Evolutionary conservation across 2,329 filamentous ascomycete species (phyloP), one percentile per base, ranked within the genome.

Genomic region (Apiospora hydei): DNA sequence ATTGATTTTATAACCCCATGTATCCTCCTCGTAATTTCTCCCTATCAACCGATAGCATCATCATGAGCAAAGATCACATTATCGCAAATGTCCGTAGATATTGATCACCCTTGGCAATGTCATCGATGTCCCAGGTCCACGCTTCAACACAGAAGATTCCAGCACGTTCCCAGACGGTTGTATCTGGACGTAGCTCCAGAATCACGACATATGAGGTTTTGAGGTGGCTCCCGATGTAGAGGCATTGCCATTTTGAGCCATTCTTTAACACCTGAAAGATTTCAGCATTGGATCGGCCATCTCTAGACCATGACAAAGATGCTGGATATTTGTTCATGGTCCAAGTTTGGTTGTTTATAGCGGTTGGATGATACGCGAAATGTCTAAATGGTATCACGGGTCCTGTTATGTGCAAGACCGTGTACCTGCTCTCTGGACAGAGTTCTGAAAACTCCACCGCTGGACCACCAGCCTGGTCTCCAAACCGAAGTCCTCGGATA

Each of bases 41-140:
- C 5, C 16, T 1, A 30, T 7, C 18, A 21, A 18, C 21, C 18
- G 16, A 47, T 7, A 7, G 7, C 46, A 16, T 4, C 1, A 21
- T 8, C 5, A 47, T 8, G 16, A 18, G 1, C 7, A 2, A 21
- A 21, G 1, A 7, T 21, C n/a, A 47, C 6, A 49, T n/a, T n/a
- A 49, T 49, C 7, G 2, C 21, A 49, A 49, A n/a, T 18, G 21
- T 49, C 6, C 21, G n/a, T n/a, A n/a, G 8, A n/a, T 4, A 47
- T 0, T 3, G 6, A 10, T 47, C 18, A 1, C 2, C 3, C 46
- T 47, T 21, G 1, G n/a, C 1, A 6, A 47, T 21, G 6, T 2
- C 16, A 21, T 21, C 6, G 18, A 47, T n/a, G 6, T 21, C 16
- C 2, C 2, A 8, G 16, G 0, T 6, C 6, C 5, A 47, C 16